Evolutionary conservation across 768 basidiomycete genomes (phyloP), one percentile per base, ranked within the genome.

Genomic region (Infundibulicybe gibba): DNA sequence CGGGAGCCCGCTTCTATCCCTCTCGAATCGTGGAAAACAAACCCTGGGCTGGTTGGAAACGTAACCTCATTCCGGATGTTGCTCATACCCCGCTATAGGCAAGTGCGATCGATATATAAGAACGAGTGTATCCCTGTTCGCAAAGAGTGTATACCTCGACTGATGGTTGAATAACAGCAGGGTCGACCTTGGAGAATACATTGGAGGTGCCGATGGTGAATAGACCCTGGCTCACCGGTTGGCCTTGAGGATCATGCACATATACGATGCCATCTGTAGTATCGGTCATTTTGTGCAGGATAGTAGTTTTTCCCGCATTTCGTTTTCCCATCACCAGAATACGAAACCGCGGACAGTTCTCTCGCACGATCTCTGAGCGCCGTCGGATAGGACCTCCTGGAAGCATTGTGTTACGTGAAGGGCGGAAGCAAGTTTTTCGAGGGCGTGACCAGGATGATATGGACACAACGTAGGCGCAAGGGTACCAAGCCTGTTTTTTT

Each of bases 21-120:
- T 19, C 45, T 38, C 5, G 58, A 59, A 42, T 59, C 58, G 38
- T 59, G 58, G 41, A 55, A 54, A 10, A 59, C 47, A 38, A 56
- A 59, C 15, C 45, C 48, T 6, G 38, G 44, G 17, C 55, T 54
- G 39, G 31, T 51, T 19, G 33, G 44, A 33, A 47, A 49, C 10
- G 38, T 15, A 6, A 52, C 30, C 21, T 52, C 43, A 17, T 47
- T 38, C n/a, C 47, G 32, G 31, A 53, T 49, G 32, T 45, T 44
- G 38, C 25, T 25, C 25, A 25, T 25, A 25, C 4, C 25, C 25
- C 25, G 25, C 25, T 52, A 51, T 9, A 41, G 9, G 14, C n/a
- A n/a, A n/a, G n/a, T n/a, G n/a, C n/a, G 25, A 25, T 25, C 3
- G 25, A 8, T 8, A 3, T 25, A 25, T 25, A 8, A 25, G 25